Evolutionary conservation across 2,329 filamentous ascomycete species (phyloP), one percentile per base, ranked within the genome.

Genomic region (Annulohypoxylon truncatum): DNA sequence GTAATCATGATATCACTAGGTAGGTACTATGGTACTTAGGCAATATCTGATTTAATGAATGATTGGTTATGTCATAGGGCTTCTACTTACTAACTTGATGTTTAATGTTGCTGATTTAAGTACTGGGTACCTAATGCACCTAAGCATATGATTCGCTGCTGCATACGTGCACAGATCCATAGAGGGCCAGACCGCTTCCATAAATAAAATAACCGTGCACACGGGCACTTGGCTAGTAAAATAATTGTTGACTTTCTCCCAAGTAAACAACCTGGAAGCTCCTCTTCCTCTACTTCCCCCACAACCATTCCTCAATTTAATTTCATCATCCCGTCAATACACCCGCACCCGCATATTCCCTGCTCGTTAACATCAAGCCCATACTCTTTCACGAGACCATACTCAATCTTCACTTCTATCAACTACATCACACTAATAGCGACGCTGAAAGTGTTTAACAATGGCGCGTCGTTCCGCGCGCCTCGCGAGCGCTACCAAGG

Each of bases 381-480:
- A 18, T 38, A 38, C 56, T 54, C 22, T 26, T 29, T 24, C 18
- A 29, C 7, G 33, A 53, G 50, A 48, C 33, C 22, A 10, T 42
- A 18, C 26, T 38, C n/a, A 38, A 58, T 38, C 28, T 64, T 22
- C 28, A 46, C 55, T 18, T 50, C 15, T 46, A 18, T 13, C 13
- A 31, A 35, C n/a, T 18, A 38, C n/a, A 38, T 18, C 15, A 3
- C n/a, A 38, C 7, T 18, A 15, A 9, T 47, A 33, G 9, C 62
- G 54, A 66, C 59, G 46, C 53, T 56, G 31, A 57, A 58, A 57
- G 28, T 61, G 64, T 15, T 56, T 61, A 67, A 76, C 31, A 56
- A 80, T 79, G 78, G 73, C 77, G 66, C 80, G 81, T 73, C 81
- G 81, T 59, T 82, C 81, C 56, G 79, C 80, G 74, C 81, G 81